Conservation (phyloP, 371 early-diverging fungal genomes). For the Mortierella sp. region DNA sequence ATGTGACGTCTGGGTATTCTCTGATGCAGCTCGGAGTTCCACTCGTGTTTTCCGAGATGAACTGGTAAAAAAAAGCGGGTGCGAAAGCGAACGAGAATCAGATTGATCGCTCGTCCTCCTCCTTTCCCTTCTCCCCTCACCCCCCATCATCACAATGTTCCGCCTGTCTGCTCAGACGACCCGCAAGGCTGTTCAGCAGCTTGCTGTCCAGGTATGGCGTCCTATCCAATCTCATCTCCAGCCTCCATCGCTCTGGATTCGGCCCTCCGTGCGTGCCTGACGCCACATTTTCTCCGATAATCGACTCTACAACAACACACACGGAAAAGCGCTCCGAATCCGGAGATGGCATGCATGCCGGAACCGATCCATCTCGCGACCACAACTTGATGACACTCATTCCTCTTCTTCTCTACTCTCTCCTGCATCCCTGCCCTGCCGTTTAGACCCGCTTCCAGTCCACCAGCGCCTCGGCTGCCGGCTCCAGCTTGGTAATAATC, state of each 20-base stretch:
- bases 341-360: neutral
- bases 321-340: conserved; percentile 27
- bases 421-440: neutral
- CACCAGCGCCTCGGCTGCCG: conserved; percentile 38
- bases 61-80: neutral
- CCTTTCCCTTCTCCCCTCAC: conserved; percentile 14
- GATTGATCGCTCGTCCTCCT: conserved; percentile 10
- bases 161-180: conserved; percentile 53
- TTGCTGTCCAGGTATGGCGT: conserved; percentile 51
- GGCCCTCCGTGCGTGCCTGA: neutral
- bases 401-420: neutral
- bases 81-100: conserved; percentile 1
- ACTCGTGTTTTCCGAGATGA: conserved; percentile 3
- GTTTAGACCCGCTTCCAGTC: conserved; percentile 47
- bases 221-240: neutral
- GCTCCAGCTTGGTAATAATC: conserved; percentile 44
- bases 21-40: no score
- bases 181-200: conserved; percentile 54
- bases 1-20: no score
- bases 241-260: neutral
- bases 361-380: neutral
- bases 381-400: conserved; percentile 1
- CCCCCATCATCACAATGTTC: conserved; percentile 35
- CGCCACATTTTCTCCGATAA: neutral
- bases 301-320: conserved; percentile 7